Evolutionary conservation across 148 eudicot species (phyloP), one percentile per base, ranked within the genome.

Genomic region (Silene uniflora): DNA sequence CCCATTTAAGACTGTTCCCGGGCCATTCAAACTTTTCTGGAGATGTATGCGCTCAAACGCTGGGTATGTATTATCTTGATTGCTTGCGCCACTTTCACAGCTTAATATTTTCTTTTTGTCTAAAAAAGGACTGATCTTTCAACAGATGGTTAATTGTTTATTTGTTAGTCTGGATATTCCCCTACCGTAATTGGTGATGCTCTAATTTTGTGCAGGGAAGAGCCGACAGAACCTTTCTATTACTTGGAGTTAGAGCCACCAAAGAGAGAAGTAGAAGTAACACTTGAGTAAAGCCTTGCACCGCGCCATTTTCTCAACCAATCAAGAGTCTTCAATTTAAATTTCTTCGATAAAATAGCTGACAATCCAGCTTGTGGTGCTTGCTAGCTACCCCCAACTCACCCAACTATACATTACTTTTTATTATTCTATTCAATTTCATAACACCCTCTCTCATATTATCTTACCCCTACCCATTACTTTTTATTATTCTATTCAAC

Each of bases 31-130:
- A 88, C 93, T 91, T 59, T 91, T 94, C 84, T 90, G 86, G 86
- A 93, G 84, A 79, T 94, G 97, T 87, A 94, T 92, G 97, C 93
- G 86, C 71, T 91, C 98, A 21, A 90, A 90, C 67, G 92, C 93
- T 21, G 97, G 96, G 97, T 91, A 90, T 32, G 72, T 65, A 44
- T 35, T 75, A 19, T 62, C 78, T 80, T 47, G 23, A 35, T 67
- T 32, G 25, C 77, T 68, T 59, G 16, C 4, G 5, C 52, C 0
- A 62, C 35, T 32, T 29, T 54, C 55, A 11, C 13, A 12, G 55
- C 16, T 49, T 49, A 49, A 49, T 14, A 49, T 49, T 49, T 49
- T 9, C 3, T 47, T 2, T 52, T 16, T 16, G 16, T 11, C 14
- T 52, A 13, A 52, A 52, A 13, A 52, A 52, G 56, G 56, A 1